These are phyloP conservation scores for Schizosaccharomyces pombe DNA, from an alignment of 805 yeast genomes.

Conservation along the genomic window DNA sequence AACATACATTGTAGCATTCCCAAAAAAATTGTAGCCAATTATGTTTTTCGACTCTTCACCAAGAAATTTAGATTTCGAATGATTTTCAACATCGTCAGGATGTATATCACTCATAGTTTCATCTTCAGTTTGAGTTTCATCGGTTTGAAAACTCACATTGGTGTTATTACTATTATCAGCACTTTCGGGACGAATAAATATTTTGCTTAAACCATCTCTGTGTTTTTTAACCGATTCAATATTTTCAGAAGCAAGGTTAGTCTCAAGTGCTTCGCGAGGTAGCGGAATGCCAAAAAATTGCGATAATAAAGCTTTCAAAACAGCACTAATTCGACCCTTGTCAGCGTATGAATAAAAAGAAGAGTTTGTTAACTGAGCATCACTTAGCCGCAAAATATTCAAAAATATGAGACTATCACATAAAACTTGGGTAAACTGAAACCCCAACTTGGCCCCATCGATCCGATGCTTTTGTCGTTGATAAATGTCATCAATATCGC, in stretches of 20 bases:
- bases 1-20: slow-evolving; percentile 69
- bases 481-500: neutral
- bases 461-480: neutral
- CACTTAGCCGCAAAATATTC: neutral
- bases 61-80: neutral
- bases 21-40: slow-evolving; percentile 27
- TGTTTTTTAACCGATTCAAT: neutral
- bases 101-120: neutral
- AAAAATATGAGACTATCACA: neutral
- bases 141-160: neutral
- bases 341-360: slow-evolving; percentile 1
- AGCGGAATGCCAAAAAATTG: neutral
- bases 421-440: neutral
- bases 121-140: neutral
- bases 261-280: neutral
- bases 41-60: neutral
- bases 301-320: neutral
- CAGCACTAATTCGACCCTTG: neutral
- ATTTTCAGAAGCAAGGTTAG: neutral
- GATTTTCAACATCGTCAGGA: neutral
- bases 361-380: neutral
- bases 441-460: neutral
- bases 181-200: neutral
- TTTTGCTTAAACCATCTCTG: neutral
- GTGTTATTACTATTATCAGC: neutral